Evolutionary conservation across 306 rosid genomes (phyloP), one percentile per base, ranked within the genome.

Genomic region (Malus sieversii): DNA sequence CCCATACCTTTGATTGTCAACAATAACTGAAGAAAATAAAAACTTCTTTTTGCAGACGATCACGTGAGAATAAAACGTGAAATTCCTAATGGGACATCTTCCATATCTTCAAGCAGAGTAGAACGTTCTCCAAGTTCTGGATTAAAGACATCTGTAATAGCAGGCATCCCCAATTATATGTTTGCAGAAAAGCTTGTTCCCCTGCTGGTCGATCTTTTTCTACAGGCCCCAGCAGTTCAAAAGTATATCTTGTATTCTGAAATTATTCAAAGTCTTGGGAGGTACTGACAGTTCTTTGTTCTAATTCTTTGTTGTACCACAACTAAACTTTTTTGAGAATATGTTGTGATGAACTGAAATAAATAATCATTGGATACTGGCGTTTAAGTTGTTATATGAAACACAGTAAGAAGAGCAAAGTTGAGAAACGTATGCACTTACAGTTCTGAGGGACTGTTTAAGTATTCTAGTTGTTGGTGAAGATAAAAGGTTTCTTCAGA

Each of bases 181-280:
- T 92, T 95, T 83, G 91, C 92, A 16, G 96, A 92, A 80, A 95
- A 90, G 88, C 96, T 95, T 67, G 90, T 95, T 80, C 98, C 97
- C 27, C 76, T 89, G 75, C 78, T 92, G 80, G 90, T 92, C 10
- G 95, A 88, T 79, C 98, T 95, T 85, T 92, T 95, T 74, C 83
- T 95, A 75, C 90, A 82, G 79, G 91, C 96, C 51, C 91, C 97
- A 66, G 87, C 79, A 46, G 85, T 87, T 82, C 97, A 92, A 79
- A 95, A 90, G 81, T 83, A 83, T 75, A 88, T 86, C 72, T 76
- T 92, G 77, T 92, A 91, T 88, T 96, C 98, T 63, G 98, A 95
- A 85, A 77, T 95, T 69, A 87, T 95, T 83, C 98, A 89, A 88
- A 80, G 96, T 85, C 88, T 95, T 10, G 97, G 93, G 85, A 92